phyloP scores from a whole-genome alignment of 805 yeast species.

The Candida loeiensis region DNA sequence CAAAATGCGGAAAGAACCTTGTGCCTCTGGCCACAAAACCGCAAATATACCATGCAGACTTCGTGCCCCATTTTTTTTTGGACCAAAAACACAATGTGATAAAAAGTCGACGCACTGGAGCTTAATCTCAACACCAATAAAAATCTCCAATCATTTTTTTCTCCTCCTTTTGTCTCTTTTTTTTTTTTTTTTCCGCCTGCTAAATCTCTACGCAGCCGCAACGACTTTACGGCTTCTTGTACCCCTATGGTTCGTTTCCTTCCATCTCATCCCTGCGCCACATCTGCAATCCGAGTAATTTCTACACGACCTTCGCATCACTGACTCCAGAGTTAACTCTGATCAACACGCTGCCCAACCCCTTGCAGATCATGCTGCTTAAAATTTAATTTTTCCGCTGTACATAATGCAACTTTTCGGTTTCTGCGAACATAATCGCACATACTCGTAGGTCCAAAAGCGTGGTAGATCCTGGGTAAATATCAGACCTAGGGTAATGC shows the following conservation, averaged over 20 bases:
- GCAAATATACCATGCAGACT: neutral
- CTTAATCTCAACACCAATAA: neutral
- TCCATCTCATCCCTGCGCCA: neutral
- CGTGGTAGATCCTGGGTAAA: no score
- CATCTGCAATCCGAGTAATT: neutral
- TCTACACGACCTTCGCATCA: neutral
- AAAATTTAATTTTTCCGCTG: conserved; percentile 1
- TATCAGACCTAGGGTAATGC: no score
- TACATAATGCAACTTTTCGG: conserved; percentile 1
- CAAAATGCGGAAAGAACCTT: neutral
- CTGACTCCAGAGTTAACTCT: no score
- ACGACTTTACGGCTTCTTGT: no score
- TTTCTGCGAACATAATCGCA: neutral
- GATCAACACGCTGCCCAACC: conserved; percentile 4
- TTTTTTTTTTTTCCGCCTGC: neutral
- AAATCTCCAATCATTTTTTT: neutral
- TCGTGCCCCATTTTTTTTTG: neutral
- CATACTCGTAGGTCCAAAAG: no score
- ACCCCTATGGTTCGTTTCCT: neutral
- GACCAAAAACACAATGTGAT: neutral
- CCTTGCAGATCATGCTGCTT: conserved; percentile 1
- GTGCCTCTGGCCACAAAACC: neutral
- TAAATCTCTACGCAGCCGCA: neutral
- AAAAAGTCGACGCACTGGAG: neutral
- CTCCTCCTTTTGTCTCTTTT: neutral